A percentile compares a stretch with the other conserved stretches of the same genome.
phyloP scores from a whole-genome alignment of 78 protist genomes.

The Speleostelium caveatum region DNA sequence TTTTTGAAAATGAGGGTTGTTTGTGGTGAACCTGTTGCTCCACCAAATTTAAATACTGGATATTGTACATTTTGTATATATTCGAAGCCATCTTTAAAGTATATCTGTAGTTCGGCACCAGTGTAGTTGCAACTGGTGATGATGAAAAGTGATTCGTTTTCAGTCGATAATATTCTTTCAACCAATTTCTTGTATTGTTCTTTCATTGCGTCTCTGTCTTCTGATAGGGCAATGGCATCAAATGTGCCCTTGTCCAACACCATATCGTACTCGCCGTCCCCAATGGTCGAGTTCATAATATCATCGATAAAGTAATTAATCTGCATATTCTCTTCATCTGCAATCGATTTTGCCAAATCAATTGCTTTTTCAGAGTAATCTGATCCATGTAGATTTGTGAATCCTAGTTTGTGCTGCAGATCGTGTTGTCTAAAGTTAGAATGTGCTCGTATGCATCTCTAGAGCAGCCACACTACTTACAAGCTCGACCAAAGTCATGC shows the following conservation, averaged over 20 bases:
- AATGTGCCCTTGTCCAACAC: conserved; percentile 80
- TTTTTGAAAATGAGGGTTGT: conserved; percentile 55
- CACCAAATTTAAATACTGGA: conserved; percentile 69
- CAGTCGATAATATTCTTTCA: neutral
- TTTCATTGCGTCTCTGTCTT: conserved; percentile 36
- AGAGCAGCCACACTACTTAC: neutral
- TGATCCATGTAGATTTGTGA: conserved; percentile 70
- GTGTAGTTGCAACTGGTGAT: conserved; percentile 82
- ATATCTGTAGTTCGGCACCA: conserved; percentile 12
- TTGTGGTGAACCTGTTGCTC: conserved; percentile 58
- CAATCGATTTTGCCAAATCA: conserved; percentile 46
- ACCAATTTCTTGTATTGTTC: conserved; percentile 19
- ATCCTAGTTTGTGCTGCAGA: conserved; percentile 28
- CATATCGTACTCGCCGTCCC: conserved; percentile 19
- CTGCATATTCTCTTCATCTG: conserved; percentile 7
- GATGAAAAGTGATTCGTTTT: conserved; percentile 24
- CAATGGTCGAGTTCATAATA: conserved; percentile 23
- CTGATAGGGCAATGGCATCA: conserved; percentile 75
- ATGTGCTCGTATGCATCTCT: too few species aligned
- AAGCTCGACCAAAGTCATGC: conserved; percentile 61
- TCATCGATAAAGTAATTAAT: conserved; percentile 72
- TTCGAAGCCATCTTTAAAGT: neutral
- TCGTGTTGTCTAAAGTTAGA: neutral
- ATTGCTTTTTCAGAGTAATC: conserved; percentile 74
- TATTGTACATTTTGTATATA: conserved; percentile 38